Conservation (phyloP, 2,329 filamentous ascomycete species). For the Alternaria hordeiaustralica region DNA sequence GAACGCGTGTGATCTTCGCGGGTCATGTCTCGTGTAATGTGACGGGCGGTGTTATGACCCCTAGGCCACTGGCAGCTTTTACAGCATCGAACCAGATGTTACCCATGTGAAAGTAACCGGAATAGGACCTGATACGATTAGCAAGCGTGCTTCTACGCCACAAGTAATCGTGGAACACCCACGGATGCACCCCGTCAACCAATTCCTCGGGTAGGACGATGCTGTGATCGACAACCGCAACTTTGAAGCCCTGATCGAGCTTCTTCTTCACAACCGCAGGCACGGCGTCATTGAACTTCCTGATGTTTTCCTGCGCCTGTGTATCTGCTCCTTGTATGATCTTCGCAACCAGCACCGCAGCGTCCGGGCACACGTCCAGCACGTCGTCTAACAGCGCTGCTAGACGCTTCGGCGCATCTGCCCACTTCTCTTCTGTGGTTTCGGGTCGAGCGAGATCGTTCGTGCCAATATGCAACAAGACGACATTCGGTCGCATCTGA, state of each 20-base stretch:
- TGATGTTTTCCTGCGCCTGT: slow-evolving; percentile 18
- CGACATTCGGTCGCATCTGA: slow-evolving; percentile 26
- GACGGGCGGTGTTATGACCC: slow-evolving; percentile 19
- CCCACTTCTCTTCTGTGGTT: slow-evolving; percentile 20
- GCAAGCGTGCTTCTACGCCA: not conserved
- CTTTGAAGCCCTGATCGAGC: slow-evolving; percentile 26
- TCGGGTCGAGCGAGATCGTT: slow-evolving; percentile 25
- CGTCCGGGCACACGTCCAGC: slow-evolving; percentile 34
- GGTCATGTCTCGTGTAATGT: not conserved
- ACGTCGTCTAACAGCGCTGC: slow-evolving; percentile 43
- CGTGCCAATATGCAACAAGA: slow-evolving; percentile 34
- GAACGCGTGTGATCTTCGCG: not conserved
- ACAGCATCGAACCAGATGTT: slow-evolving; percentile 31
- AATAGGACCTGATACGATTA: slow-evolving; percentile 20
- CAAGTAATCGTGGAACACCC: slow-evolving; percentile 3
- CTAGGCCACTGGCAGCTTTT: slow-evolving; percentile 3
- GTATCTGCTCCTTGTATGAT: slow-evolving; percentile 35
- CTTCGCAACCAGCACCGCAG: slow-evolving; percentile 48
- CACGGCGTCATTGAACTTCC: slow-evolving; percentile 33
- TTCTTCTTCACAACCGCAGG: slow-evolving; percentile 27
- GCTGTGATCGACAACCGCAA: slow-evolving; percentile 35
- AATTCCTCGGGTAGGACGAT: slow-evolving; percentile 24
- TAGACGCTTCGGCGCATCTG: slow-evolving; percentile 42
- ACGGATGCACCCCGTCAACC: slow-evolving; percentile 39
- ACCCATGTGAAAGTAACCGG: slow-evolving; percentile 40